phyloP scores from a whole-genome alignment of 208 protist species.

The Crithidia expoeki region DNA sequence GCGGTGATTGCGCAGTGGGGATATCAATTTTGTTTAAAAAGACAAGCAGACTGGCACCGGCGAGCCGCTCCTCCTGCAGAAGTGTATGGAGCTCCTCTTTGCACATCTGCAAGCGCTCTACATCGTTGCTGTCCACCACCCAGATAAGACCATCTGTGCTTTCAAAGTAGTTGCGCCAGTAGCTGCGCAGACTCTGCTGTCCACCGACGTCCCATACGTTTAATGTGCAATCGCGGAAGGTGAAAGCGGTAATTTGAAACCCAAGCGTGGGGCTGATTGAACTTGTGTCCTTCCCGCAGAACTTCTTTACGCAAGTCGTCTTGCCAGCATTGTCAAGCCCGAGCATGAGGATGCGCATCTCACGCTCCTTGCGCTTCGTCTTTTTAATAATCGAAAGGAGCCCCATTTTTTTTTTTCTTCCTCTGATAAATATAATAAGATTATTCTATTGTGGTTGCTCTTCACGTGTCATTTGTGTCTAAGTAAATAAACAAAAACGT shows the following conservation, averaged over 20 bases:
- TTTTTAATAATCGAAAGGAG: conserved; percentile 98
- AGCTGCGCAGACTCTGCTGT: conserved; percentile 98
- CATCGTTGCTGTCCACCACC: conserved; percentile 97
- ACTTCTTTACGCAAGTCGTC: conserved; percentile 99
- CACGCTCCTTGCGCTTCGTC: conserved; percentile 98
- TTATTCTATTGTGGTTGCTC: background rate
- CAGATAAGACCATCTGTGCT: conserved; percentile 97
- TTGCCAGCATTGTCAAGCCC: conserved; percentile 97
- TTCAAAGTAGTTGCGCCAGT: conserved; percentile 98
- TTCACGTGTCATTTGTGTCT: too few relatives aligned
- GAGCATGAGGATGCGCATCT: conserved; percentile 99
- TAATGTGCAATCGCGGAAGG: conserved; percentile 96
- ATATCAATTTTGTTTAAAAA: conserved; percentile 99
- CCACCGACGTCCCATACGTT: conserved; percentile 99
- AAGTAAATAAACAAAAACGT: too few relatives aligned
- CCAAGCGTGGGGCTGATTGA: conserved; percentile 98
- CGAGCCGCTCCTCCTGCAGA: conserved; percentile 96
- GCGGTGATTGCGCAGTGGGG: conserved; percentile 59
- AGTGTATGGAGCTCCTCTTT: conserved; percentile 94
- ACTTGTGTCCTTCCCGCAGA: conserved; percentile 98
- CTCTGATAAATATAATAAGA: background rate
- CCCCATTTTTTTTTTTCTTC: conserved; percentile 90
- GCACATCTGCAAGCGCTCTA: conserved; percentile 91
- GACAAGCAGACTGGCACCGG: conserved; percentile 98
- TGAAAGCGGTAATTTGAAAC: conserved; percentile 99